Evolutionary conservation across 1,284 basidiomycete genomes (phyloP), one percentile per base, ranked within the genome.

Genomic region (Naganishia cerealis): DNA sequence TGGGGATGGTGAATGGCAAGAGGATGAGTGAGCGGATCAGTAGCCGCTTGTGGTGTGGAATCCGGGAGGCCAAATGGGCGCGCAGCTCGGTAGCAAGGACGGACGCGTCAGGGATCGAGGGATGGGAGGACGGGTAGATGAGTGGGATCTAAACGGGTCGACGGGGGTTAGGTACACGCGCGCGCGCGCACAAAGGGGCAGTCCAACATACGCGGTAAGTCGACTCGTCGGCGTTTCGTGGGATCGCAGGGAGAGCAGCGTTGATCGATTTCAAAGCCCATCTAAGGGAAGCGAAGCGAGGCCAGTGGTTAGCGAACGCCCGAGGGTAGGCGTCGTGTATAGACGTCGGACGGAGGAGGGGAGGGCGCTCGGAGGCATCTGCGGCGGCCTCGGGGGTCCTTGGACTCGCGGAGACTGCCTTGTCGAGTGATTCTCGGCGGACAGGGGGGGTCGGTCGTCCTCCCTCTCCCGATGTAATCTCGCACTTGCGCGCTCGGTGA

Each of bases 1-100:
- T 80, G 10, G 82, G 82, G 59, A 72, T 75, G 16, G 78, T 79
- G 40, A 80, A 24, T 15, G 80, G 80, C 2, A 73, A 71, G 39
- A 74, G 68, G 29, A 77, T 33, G 24, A 79, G 42, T 15, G 74
- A 75, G 36, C 75, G 72, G 21, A 59, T 70, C 76, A 80, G 78
- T 73, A 75, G 75, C 66, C 75, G 77, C 24, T 70, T 69, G 71
- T 81, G 80, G 67, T 79, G 73, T 3, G 80, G 80, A 71, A 78
- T 78, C 9, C 77, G 72, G 42, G 77, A 73, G 26, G 75, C 43
- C 3, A 81, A 73, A 29, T 74, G 66, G 12, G 75, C 73, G 63
- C 78, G 76, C 21, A 81, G 67, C 29, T 52, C 46, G n/a, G 42
- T 21, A 2, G 46, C 13, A n/a, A 68, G 39, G 7, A 13, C 24